phyloP scores from a whole-genome alignment of 2,329 filamentous ascomycete genomes.

The Cordyceps militaris region DNA sequence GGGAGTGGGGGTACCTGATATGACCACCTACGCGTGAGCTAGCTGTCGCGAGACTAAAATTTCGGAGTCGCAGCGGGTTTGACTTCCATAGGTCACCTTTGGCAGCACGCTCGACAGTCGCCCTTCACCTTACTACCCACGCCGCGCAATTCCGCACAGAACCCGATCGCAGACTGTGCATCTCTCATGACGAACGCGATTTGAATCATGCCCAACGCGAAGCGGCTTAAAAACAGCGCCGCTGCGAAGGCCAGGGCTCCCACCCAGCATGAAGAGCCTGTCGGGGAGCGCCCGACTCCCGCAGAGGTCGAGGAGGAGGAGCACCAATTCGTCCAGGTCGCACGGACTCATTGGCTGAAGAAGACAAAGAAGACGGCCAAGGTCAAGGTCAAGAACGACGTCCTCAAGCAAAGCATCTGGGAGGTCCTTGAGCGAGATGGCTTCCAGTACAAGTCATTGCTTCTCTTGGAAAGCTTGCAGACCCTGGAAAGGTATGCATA shows the following conservation, averaged over 20 bases:
- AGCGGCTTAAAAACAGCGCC: constrained; percentile 49
- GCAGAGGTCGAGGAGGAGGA: constrained; percentile 66
- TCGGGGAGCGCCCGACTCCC: constrained; percentile 41
- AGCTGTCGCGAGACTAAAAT: constrained; percentile 29
- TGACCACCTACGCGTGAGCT: constrained; percentile 3
- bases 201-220: constrained; percentile 48
- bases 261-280: constrained; percentile 32
- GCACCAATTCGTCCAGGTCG: constrained; percentile 66
- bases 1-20: background rate
- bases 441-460: constrained; percentile 69
- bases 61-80: constrained; percentile 17
- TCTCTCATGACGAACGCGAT: constrained; percentile 9
- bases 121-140: background rate
- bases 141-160: constrained; percentile 2
- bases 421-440: constrained; percentile 74
- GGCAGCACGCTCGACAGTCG: background rate
- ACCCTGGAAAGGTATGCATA: constrained; percentile 66
- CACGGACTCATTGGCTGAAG: constrained; percentile 79
- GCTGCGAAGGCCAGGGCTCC: constrained; percentile 31
- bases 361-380: constrained; percentile 52
- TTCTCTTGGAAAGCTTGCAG: constrained; percentile 84
- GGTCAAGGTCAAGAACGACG: constrained; percentile 71
- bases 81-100: constrained; percentile 12
- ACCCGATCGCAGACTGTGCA: background rate
- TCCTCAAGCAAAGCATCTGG: constrained; percentile 85